Conservation (phyloP, 2,329 filamentous ascomycete genomes). For the Apiospora phragmitis region DNA sequence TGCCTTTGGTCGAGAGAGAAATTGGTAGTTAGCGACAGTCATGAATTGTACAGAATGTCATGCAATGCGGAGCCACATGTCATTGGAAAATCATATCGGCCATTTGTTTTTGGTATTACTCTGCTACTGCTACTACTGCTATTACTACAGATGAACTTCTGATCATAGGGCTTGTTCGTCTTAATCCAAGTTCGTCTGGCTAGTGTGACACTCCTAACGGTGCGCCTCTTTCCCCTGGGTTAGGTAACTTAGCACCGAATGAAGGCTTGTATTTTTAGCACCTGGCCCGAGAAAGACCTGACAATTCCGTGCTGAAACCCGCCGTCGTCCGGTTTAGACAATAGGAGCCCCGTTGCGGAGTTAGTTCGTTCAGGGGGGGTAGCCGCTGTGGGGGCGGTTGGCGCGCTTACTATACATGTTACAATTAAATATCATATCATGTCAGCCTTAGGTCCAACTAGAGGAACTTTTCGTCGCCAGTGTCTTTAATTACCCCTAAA, state of each 20-base stretch:
- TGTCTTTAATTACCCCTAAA: not conserved
- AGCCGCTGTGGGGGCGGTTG: not conserved
- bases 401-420: not conserved
- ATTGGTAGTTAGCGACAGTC: not conserved
- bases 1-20: not conserved
- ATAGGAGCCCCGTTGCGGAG: not conserved
- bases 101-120: too few relatives aligned
- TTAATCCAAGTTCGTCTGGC: not conserved
- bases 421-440: not conserved
- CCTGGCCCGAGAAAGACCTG: not conserved
- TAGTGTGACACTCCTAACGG: not conserved
- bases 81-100: not conserved
- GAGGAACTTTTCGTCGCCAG: not conserved
- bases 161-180: not conserved
- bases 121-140: too few relatives aligned
- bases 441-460: not conserved
- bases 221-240: not conserved
- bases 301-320: not conserved
- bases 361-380: not conserved
- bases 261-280: not conserved
- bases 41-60: not conserved
- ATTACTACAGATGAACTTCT: not conserved
- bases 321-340: not conserved
- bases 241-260: not conserved
- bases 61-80: not conserved